These are phyloP conservation scores for Hypoxylon sp. DNA, from an alignment of 2,329 filamentous ascomycete species.

Conservation along the genomic window DNA sequence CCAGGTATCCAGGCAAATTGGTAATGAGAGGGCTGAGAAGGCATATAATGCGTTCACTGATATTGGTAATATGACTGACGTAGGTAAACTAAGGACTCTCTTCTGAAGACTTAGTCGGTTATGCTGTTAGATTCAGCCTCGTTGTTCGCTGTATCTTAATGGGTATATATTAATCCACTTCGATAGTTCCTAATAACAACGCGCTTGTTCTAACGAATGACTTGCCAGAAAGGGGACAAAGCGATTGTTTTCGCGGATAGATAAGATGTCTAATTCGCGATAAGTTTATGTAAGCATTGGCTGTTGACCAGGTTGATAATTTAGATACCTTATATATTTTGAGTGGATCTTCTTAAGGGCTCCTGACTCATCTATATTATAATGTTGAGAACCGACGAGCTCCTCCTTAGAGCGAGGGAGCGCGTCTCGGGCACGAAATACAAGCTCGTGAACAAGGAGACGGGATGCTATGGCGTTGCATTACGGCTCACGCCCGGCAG, in stretches of 20 bases:
- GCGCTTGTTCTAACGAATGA: conserved; percentile 2
- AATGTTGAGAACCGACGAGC: conserved; percentile 22
- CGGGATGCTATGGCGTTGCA: conserved; percentile 41
- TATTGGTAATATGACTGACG: conserved; percentile 53
- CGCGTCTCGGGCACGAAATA: conserved; percentile 35
- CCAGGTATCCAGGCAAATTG: conserved; percentile 62
- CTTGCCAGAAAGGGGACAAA: background rate
- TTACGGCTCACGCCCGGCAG: background rate
- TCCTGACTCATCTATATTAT: background rate
- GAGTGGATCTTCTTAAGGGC: background rate
- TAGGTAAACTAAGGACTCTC: conserved; percentile 46
- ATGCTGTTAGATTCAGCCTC: background rate
- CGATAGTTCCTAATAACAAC: background rate
- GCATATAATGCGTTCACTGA: conserved; percentile 56
- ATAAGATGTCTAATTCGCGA: conserved; percentile 8
- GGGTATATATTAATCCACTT: background rate
- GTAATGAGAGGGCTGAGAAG: conserved; percentile 53
- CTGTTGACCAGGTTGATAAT: background rate
- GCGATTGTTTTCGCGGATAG: conserved; percentile 8
- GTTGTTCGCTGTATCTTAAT: conserved; percentile 5
- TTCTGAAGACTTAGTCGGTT: conserved; percentile 25
- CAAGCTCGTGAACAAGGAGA: conserved; percentile 37
- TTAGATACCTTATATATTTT: background rate
- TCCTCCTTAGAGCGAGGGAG: conserved; percentile 31
- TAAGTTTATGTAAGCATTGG: background rate